Conservation (phyloP, 768 basidiomycete species). For the Leccinum obscurum region DNA sequence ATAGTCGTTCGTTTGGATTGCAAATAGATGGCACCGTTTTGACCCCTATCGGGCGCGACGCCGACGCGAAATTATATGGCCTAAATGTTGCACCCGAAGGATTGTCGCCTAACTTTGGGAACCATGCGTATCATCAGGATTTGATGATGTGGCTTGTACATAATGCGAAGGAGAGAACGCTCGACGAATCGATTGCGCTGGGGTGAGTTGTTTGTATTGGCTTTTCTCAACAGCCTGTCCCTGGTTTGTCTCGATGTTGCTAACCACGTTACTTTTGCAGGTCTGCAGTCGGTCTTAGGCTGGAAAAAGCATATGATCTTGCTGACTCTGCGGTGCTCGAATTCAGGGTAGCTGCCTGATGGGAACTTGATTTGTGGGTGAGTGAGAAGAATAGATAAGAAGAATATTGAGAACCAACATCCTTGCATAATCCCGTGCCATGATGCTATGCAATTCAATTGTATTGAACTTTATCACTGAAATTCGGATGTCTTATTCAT, state of each 20-base stretch:
- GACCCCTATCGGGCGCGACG: conserved; percentile 9
- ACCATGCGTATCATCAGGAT: conserved; percentile 44
- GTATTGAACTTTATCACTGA: too few relatives aligned
- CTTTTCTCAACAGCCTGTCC: neutral
- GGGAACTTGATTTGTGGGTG: too few relatives aligned
- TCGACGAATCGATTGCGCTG: conserved; percentile 15
- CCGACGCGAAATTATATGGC: conserved; percentile 3
- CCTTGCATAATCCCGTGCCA: too few relatives aligned
- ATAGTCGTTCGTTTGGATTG: neutral
- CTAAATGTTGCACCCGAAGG: conserved; percentile 41
- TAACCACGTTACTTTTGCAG: neutral
- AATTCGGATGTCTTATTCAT: too few relatives aligned
- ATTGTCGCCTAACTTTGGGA: conserved; percentile 48
- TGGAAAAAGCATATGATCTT: neutral
- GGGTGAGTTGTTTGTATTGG: neutral
- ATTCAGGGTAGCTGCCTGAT: neutral
- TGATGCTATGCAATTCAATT: too few relatives aligned
- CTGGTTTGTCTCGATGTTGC: neutral
- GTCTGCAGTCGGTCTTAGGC: neutral
- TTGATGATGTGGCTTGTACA: conserved; percentile 46
- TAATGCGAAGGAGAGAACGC: conserved; percentile 44
- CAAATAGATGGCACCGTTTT: conserved; percentile 23
- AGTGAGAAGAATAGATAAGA: too few relatives aligned
- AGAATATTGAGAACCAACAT: too few relatives aligned
- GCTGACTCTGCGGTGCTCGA: neutral